Evolutionary conservation across 2,329 filamentous ascomycete species (phyloP).

Genomic region (Colletotrichum sp.): DNA sequence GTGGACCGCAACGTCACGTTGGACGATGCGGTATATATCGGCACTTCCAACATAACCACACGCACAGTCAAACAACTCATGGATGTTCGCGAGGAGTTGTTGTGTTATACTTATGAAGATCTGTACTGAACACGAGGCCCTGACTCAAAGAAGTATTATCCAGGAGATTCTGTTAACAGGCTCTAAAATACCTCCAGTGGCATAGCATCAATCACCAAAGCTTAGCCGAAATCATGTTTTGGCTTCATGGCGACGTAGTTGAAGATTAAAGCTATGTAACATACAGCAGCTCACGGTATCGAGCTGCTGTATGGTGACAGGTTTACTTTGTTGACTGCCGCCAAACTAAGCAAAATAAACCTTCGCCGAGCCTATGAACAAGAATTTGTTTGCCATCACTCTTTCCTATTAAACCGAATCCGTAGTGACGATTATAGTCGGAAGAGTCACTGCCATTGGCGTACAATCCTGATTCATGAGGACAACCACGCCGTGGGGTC

Average conservation of each 20-base stretch:
- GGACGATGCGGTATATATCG: background rate
- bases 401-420: fast-evolving
- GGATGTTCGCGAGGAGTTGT: background rate
- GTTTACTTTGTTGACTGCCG: background rate
- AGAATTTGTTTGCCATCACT: background rate
- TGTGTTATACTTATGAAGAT: background rate
- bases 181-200: background rate
- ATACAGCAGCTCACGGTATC: background rate
- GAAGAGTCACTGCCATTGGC: too few relatives aligned
- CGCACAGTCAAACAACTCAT: background rate
- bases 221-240: fast-evolving
- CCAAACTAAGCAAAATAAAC: background rate
- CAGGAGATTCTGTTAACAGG: background rate
- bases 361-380: background rate
- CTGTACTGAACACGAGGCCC: background rate
- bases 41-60: background rate
- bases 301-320: fast-evolving
- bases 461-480: too few relatives aligned
- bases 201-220: background rate
- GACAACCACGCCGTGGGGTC: too few relatives aligned
- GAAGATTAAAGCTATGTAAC: background rate
- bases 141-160: background rate
- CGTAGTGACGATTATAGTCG: fast-evolving
- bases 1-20: background rate
- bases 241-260: background rate